Evolutionary conservation across 1,139 yeast species (phyloP).

Genomic region (Yamadazyma buinensis): DNA sequence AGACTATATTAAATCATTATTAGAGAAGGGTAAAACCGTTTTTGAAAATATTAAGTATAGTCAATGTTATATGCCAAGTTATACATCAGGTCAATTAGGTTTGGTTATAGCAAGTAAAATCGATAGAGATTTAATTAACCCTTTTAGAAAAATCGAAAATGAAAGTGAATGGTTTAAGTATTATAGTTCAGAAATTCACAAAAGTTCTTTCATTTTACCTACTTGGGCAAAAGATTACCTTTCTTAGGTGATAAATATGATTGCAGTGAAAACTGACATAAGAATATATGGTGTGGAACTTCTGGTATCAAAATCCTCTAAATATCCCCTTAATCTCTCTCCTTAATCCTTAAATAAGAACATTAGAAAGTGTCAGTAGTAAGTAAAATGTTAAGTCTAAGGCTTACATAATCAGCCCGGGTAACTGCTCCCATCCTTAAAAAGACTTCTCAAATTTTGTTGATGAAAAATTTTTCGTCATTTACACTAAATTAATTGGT

Average conservation of each 20-base stretch:
- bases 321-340: background rate
- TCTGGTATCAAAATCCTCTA: too few species aligned
- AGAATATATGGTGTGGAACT: too few species aligned
- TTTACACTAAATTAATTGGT: constrained; percentile 5
- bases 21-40: constrained; percentile 60
- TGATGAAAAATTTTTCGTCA: constrained; percentile 5
- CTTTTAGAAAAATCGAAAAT: constrained; percentile 47
- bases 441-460: constrained; percentile 1
- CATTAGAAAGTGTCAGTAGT: background rate
- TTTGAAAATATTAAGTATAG: constrained; percentile 77
- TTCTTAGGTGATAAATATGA: too few species aligned
- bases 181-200: constrained; percentile 71
- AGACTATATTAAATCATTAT: constrained; percentile 56
- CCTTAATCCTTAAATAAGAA: background rate
- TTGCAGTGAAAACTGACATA: too few species aligned
- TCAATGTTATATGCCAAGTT: constrained; percentile 89
- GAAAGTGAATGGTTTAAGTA: constrained; percentile 61
- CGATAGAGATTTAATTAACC: constrained; percentile 45
- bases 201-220: constrained; percentile 80
- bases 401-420: too few species aligned
- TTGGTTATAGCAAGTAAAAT: constrained; percentile 78
- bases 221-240: constrained; percentile 57
- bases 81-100: constrained; percentile 96
- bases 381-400: too few species aligned
- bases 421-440: too few species aligned